Percentiles rank a stretch among this genome's conserved stretches.
Conservation (phyloP, 148 eudicot species). For the Chenopodium album region DNA sequence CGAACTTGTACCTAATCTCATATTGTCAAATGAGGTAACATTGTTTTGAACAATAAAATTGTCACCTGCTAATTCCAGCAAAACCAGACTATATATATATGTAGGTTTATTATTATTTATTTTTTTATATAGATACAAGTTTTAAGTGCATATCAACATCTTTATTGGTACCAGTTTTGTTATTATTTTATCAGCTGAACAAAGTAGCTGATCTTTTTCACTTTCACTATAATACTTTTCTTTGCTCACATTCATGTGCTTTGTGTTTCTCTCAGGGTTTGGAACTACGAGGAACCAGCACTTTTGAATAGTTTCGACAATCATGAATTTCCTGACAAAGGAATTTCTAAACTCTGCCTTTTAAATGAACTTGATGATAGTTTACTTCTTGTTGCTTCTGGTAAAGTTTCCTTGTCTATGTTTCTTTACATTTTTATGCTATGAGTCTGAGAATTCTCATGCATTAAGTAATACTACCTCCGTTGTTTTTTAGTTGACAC, state of each 20-base stretch:
- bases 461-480: not conserved
- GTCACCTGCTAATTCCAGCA: too few species aligned
- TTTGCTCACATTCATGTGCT: not conserved
- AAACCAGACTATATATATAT: too few species aligned
- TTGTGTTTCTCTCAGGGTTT: constrained; percentile 52
- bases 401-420: constrained; percentile 34
- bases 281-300: constrained; percentile 91
- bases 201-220: not conserved
- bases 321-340: constrained; percentile 80
- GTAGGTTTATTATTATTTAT: too few species aligned
- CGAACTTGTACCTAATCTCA: too few species aligned
- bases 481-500: too few species aligned
- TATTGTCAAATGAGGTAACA: too few species aligned
- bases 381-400: constrained; percentile 89
- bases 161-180: not conserved
- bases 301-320: constrained; percentile 82
- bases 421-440: not conserved
- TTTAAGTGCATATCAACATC: not conserved
- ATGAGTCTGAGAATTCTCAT: not conserved
- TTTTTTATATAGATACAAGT: not conserved
- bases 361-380: constrained; percentile 91
- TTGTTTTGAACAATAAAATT: too few species aligned
- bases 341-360: constrained; percentile 90
- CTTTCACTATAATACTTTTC: not conserved
- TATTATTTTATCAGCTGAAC: not conserved